These are phyloP conservation scores for sorghum (Sorghum bicolor) DNA, from an alignment of 176 grass and related monocot genomes.

Conservation along the genomic window DNA sequence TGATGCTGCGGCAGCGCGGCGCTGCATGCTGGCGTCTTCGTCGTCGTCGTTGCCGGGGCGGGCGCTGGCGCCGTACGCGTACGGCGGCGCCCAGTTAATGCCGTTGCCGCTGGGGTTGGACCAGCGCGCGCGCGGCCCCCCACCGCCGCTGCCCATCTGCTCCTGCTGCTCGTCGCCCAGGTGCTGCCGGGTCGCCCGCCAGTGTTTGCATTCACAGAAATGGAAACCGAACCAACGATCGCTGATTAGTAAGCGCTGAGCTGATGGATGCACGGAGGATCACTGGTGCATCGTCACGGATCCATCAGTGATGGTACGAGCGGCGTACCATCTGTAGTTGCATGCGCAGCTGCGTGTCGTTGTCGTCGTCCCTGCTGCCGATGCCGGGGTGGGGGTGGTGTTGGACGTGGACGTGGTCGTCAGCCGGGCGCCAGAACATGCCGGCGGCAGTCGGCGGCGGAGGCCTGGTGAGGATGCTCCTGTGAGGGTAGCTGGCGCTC, in stretches of 20 bases:
- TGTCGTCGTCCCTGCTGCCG: background rate
- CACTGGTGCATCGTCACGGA: background rate
- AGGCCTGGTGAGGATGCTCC: constrained; percentile 2
- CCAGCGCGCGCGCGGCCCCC: constrained; percentile 31
- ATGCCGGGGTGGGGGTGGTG: background rate
- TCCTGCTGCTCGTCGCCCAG: constrained; percentile 9
- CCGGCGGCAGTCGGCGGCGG: background rate
- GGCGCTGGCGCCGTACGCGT: background rate
- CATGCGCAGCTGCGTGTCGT: constrained; percentile 13
- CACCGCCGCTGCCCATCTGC: constrained; percentile 14
- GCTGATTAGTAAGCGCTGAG: background rate
- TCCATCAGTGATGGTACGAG: background rate
- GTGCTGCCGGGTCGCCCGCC: background rate
- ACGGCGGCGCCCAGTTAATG: constrained; percentile 31
- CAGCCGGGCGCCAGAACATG: background rate
- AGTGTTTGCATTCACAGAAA: background rate
- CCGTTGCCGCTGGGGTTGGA: background rate
- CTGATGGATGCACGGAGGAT: background rate
- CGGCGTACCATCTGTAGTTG: constrained; percentile 30
- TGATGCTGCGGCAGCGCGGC: constrained; percentile 57
- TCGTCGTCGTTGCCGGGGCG: background rate
- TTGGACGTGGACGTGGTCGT: background rate
- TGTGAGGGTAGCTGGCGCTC: background rate
- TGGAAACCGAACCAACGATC: background rate
- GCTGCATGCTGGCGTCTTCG: background rate